Evolutionary conservation across 1,284 basidiomycete genomes (phyloP).

Genomic region (Lignosus rhinocerotis): DNA sequence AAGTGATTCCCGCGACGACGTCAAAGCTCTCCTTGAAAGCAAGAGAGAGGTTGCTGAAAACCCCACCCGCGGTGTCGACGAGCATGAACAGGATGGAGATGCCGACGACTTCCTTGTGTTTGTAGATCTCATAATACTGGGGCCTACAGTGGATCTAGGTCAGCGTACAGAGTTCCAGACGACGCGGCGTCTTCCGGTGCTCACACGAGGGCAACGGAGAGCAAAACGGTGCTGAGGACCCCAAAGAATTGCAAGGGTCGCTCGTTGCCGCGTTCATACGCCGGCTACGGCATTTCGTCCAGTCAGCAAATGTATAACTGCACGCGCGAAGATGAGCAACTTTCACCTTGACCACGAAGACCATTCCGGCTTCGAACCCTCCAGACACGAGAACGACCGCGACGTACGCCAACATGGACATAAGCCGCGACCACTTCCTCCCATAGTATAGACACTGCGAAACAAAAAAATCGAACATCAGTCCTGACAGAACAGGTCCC

Average conservation of each 20-base stretch:
- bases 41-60: slow-evolving; percentile 73
- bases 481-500: neutral
- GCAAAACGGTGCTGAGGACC: slow-evolving; percentile 59
- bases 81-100: slow-evolving; percentile 73
- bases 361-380: slow-evolving; percentile 60
- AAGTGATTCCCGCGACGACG: slow-evolving; percentile 64
- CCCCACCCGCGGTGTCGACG: slow-evolving; percentile 71
- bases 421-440: slow-evolving; percentile 36
- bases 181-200: slow-evolving; percentile 19
- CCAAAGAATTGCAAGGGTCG: slow-evolving; percentile 64
- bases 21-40: slow-evolving; percentile 71
- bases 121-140: slow-evolving; percentile 72
- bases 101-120: slow-evolving; percentile 68
- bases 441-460: slow-evolving; percentile 65
- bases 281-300: slow-evolving; percentile 32
- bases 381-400: slow-evolving; percentile 46
- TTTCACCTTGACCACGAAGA: slow-evolving; percentile 53
- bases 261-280: slow-evolving; percentile 45
- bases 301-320: neutral
- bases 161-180: neutral
- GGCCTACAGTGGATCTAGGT: slow-evolving; percentile 33
- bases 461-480: neutral
- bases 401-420: slow-evolving; percentile 35
- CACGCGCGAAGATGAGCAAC: slow-evolving; percentile 33
- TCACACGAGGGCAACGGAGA: slow-evolving; percentile 62